A percentile compares a stretch with the other conserved stretches of the same genome.
phyloP scores from a whole-genome alignment of 2,329 filamentous ascomycete species.

The Cladosporium halotolerans region DNA sequence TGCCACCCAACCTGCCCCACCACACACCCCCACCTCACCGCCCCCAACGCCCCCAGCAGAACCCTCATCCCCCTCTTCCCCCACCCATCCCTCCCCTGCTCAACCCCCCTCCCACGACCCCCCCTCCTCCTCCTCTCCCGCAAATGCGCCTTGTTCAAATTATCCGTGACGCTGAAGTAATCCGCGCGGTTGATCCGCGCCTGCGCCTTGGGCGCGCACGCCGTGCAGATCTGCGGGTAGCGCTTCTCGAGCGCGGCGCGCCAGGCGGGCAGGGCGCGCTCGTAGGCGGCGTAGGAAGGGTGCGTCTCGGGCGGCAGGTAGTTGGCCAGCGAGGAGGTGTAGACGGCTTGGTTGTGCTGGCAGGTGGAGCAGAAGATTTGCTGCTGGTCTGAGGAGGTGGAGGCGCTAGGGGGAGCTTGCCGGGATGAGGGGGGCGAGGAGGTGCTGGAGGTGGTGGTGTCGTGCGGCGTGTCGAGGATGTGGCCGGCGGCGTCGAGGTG shows the following conservation, averaged over 20 bases:
- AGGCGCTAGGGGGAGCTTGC: conserved; percentile 22
- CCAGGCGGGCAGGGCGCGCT: conserved; percentile 63
- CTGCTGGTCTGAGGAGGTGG: conserved; percentile 12
- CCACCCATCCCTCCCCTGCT: conserved; percentile 38
- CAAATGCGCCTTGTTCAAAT: conserved; percentile 47
- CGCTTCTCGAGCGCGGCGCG: conserved; percentile 67
- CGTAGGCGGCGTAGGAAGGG: conserved; percentile 62
- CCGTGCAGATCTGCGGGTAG: conserved; percentile 82
- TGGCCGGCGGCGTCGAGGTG: conserved; percentile 86
- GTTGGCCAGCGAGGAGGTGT: conserved; percentile 68
- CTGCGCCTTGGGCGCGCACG: conserved; percentile 70
- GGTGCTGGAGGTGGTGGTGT: conserved; percentile 33
- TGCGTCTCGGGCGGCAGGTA: conserved; percentile 65
- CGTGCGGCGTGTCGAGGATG: conserved; percentile 76
- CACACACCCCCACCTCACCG: conserved; percentile 19
- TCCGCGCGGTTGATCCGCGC: conserved; percentile 27
- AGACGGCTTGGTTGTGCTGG: conserved; percentile 80
- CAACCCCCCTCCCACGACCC: neutral
- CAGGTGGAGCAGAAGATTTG: conserved; percentile 68
- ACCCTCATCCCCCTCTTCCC: conserved; percentile 26
- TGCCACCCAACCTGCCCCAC: conserved; percentile 25
- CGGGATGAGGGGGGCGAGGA: conserved; percentile 67
- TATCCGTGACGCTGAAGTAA: conserved; percentile 26
- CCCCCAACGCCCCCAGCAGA: conserved; percentile 18
- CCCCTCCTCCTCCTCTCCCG: conserved; percentile 49